These are phyloP conservation scores for Botrytis fabae DNA, from an alignment of 2,329 filamentous ascomycete genomes.

Conservation along the genomic window DNA sequence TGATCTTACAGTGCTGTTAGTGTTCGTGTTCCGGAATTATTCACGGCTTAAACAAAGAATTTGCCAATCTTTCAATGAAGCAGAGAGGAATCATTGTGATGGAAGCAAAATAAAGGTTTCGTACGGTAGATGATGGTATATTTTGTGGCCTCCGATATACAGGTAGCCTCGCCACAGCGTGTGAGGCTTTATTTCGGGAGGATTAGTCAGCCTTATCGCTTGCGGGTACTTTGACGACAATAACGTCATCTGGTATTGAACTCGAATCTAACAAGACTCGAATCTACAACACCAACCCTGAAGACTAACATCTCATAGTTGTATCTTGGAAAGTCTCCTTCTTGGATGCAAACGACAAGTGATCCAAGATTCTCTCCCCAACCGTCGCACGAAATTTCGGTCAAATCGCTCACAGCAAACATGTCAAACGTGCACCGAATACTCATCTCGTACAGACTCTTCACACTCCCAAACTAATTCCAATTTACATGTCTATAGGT, in stretches of 20 bases:
- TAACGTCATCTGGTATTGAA: neutral
- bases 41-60: neutral
- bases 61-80: neutral
- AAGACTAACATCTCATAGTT: neutral
- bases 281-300: neutral
- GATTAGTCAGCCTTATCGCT: conserved; percentile 17
- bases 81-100: neutral
- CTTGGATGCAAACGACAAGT: neutral
- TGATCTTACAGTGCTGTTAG: neutral
- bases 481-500: no score
- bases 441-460: no score
- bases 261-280: neutral
- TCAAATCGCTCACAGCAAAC: no score
- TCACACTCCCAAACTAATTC: no score
- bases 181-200: neutral
- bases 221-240: neutral
- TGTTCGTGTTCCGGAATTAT: neutral
- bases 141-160: neutral
- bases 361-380: no score
- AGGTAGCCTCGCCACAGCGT: conserved; percentile 4
- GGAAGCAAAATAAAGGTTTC: neutral
- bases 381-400: no score
- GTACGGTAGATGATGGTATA: neutral
- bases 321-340: neutral
- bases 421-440: no score